Evolutionary conservation across 1,284 basidiomycete species (phyloP).

Genomic region (Melampsora americana): DNA sequence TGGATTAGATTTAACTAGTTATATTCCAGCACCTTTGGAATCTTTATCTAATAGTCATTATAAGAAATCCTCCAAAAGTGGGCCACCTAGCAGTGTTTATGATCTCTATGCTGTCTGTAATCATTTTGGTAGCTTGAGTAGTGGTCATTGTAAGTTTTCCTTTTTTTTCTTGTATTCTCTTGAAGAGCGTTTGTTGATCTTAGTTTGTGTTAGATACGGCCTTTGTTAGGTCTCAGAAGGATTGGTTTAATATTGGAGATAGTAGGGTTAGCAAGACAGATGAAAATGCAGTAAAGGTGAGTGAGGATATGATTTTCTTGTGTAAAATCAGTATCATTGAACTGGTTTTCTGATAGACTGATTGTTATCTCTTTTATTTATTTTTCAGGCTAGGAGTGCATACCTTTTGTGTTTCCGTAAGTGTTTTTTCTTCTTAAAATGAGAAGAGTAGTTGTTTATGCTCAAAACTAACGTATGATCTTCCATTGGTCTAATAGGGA

Average conservation of each 20-base stretch:
- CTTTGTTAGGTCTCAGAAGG: conserved; percentile 41
- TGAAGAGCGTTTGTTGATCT: neutral
- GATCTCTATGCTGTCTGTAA: conserved; percentile 56
- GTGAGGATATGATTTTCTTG: neutral
- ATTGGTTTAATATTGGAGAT: conserved; percentile 45
- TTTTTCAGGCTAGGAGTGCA: conserved; percentile 42
- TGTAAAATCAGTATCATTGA: too few species aligned
- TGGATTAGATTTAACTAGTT: conserved; percentile 79
- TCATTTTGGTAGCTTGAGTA: conserved; percentile 53
- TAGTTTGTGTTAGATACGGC: conserved; percentile 43
- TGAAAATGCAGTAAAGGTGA: conserved; percentile 42
- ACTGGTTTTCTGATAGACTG: too few species aligned
- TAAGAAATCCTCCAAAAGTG: conserved; percentile 13
- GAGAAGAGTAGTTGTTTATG: too few species aligned
- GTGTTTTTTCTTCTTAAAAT: neutral
- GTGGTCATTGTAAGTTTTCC: conserved; percentile 50
- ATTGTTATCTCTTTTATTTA: too few species aligned
- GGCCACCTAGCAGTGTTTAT: conserved; percentile 53
- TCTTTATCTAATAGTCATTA: conserved; percentile 47
- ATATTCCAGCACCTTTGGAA: conserved; percentile 67
- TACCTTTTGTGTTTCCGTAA: conserved; percentile 42
- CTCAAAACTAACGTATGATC: too few species aligned
- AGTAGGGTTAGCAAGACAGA: conserved; percentile 38
- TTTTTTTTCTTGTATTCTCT: neutral
- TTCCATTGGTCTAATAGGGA: neutral